Percentiles rank a stretch among this genome's conserved stretches.
phyloP scores from a whole-genome alignment of 2,329 filamentous ascomycete species.

The Drechmeria coniospora region DNA sequence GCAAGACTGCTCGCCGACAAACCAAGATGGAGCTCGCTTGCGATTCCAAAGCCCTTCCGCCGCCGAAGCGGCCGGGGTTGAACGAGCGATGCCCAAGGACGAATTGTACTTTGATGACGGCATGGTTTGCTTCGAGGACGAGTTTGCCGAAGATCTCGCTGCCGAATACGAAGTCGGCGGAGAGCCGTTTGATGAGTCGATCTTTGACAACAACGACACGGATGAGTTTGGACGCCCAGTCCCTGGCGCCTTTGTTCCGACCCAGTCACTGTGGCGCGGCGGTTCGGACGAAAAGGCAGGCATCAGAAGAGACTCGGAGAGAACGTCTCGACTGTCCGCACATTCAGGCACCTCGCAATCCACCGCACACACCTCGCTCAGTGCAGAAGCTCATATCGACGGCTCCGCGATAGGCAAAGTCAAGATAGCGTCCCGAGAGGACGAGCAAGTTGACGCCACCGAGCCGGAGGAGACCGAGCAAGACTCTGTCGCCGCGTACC shows the following conservation, averaged over 20 bases:
- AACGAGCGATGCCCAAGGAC: conserved; percentile 25
- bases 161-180: conserved; percentile 29
- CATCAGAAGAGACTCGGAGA: conserved; percentile 32
- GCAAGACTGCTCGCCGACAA: conserved; percentile 3
- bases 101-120: conserved; percentile 60
- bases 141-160: conserved; percentile 30
- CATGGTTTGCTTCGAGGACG: conserved; percentile 29
- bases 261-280: conserved; percentile 29
- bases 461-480: conserved; percentile 4
- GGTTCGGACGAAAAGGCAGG: conserved; percentile 10
- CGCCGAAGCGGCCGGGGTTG: conserved; percentile 4
- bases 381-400: conserved; percentile 11
- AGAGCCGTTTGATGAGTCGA: conserved; percentile 52
- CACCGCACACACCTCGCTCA: conserved; percentile 37
- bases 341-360: conserved; percentile 29
- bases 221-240: conserved; percentile 46
- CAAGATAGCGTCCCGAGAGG: background rate
- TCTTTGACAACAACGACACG: conserved; percentile 55
- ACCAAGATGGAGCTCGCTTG: conserved; percentile 20
- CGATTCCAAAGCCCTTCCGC: conserved; percentile 24
- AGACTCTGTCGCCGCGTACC: conserved; percentile 46
- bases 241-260: conserved; percentile 40
- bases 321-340: conserved; percentile 27
- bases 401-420: too few relatives aligned
- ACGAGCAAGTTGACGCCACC: too few relatives aligned